Percentiles rank a stretch among this genome's conserved stretches.
These are phyloP conservation scores for Angomonas deanei DNA, from an alignment of 208 protist genomes.

Conservation along the genomic window DNA sequence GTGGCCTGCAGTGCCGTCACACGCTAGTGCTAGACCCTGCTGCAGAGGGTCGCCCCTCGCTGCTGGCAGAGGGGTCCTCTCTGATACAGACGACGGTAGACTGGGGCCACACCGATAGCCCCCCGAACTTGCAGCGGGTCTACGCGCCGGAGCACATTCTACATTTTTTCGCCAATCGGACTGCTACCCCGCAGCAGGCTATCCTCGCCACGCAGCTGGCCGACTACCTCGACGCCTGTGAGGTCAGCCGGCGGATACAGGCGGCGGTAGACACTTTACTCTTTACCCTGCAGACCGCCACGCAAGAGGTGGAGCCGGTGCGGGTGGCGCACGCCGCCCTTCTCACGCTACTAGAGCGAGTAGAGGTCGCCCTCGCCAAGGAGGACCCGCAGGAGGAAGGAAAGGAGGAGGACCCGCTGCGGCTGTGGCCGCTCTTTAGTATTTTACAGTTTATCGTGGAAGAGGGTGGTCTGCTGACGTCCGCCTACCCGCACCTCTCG, in stretches of 20 bases:
- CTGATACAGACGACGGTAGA: neutral
- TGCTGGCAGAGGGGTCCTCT: neutral
- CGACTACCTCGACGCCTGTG: conserved; percentile 46
- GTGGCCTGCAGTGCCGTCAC: conserved; percentile 53
- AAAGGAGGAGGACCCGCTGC: conserved; percentile 18
- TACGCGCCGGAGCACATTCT: conserved; percentile 45
- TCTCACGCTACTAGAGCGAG: conserved; percentile 39
- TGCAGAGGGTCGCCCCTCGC: neutral
- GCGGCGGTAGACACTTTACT: conserved; percentile 44
- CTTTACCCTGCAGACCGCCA: conserved; percentile 30
- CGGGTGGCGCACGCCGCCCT: conserved; percentile 39
- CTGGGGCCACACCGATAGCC: neutral
- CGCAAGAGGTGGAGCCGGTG: conserved; percentile 41
- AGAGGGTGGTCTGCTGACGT: conserved; percentile 53
- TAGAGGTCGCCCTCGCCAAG: conserved; percentile 45
- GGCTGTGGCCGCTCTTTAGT: conserved; percentile 67
- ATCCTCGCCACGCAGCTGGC: conserved; percentile 10
- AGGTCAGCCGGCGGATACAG: conserved; percentile 34
- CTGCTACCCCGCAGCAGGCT: neutral
- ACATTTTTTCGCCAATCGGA: conserved; percentile 17
- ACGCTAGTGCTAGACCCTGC: conserved; percentile 41
- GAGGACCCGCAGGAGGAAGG: conserved; percentile 10
- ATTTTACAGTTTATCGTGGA: conserved; percentile 62
- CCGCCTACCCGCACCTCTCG: conserved; percentile 45
- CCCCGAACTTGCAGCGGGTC: neutral